Evolutionary conservation across 1,284 basidiomycete species (phyloP).

Genomic region (Fomitiporia mediterranea): DNA sequence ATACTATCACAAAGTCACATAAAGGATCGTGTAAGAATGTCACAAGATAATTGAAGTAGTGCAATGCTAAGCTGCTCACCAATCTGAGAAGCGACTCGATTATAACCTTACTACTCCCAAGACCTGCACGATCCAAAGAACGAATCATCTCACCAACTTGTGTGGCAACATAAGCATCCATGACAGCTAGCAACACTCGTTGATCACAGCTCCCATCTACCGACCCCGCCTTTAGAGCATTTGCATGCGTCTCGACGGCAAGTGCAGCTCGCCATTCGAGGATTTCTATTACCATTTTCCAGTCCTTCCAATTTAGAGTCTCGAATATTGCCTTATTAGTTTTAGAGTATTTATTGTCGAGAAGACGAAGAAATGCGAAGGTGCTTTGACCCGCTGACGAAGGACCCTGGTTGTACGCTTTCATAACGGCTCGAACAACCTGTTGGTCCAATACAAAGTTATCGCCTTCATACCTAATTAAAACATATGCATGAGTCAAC

Average conservation of each 20-base stretch:
- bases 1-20: constrained; percentile 42
- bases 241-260: constrained; percentile 47
- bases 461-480: constrained; percentile 71
- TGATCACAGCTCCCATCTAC: constrained; percentile 49
- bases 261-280: constrained; percentile 62
- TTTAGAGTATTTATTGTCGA: constrained; percentile 27
- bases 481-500: constrained; percentile 4
- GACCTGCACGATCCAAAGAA: constrained; percentile 22
- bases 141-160: constrained; percentile 48
- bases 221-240: constrained; percentile 28
- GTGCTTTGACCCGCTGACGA: constrained; percentile 29
- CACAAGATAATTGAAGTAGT: not conserved
- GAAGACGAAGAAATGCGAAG: constrained; percentile 49
- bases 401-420: constrained; percentile 40
- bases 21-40: not conserved
- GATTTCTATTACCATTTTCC: constrained; percentile 38
- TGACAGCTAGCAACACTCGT: constrained; percentile 56
- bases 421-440: constrained; percentile 66
- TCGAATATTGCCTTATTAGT: constrained; percentile 23
- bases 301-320: constrained; percentile 34
- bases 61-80: not conserved
- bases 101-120: constrained; percentile 26
- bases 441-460: constrained; percentile 74
- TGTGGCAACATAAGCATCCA: constrained; percentile 61
- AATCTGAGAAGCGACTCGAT: constrained; percentile 11